Conservation (phyloP, 208 protist species). For the Spongospora subterranea region DNA sequence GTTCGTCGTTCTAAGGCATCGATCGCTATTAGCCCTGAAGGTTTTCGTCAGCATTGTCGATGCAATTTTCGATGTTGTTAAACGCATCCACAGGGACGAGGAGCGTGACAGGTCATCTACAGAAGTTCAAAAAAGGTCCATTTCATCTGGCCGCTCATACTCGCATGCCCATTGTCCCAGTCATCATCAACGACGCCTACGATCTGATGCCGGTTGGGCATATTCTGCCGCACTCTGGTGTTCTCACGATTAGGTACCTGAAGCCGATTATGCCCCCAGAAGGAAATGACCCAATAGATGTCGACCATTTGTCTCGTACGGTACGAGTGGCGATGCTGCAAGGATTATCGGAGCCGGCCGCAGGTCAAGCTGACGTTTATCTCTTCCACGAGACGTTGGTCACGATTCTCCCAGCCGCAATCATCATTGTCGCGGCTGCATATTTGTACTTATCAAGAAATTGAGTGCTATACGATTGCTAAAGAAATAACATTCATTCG, state of each 20-base stretch:
- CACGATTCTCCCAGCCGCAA: background rate
- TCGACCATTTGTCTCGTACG: constrained; percentile 6
- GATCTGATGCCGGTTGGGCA: background rate
- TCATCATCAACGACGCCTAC: constrained; percentile 14
- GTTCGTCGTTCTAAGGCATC: background rate
- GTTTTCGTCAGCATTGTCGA: background rate
- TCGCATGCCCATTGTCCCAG: background rate
- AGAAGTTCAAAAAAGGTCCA: constrained; percentile 41
- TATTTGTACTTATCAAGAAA: background rate
- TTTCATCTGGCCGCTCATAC: background rate
- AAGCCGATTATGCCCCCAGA: background rate
- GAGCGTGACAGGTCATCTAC: constrained; percentile 21
- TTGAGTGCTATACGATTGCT: background rate
- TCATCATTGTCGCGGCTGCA: background rate
- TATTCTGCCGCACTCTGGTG: background rate
- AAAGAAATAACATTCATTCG: no score
- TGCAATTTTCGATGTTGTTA: background rate
- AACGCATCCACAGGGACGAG: background rate
- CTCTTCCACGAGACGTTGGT: background rate
- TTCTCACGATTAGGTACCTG: background rate
- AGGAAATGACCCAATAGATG: background rate
- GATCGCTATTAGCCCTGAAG: constrained; percentile 38
- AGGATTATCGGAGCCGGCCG: background rate
- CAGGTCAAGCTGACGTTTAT: background rate
- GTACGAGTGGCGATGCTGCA: constrained; percentile 1